Conservation (phyloP, 371 early-diverging fungal genomes). For the Mortierella sp. region DNA sequence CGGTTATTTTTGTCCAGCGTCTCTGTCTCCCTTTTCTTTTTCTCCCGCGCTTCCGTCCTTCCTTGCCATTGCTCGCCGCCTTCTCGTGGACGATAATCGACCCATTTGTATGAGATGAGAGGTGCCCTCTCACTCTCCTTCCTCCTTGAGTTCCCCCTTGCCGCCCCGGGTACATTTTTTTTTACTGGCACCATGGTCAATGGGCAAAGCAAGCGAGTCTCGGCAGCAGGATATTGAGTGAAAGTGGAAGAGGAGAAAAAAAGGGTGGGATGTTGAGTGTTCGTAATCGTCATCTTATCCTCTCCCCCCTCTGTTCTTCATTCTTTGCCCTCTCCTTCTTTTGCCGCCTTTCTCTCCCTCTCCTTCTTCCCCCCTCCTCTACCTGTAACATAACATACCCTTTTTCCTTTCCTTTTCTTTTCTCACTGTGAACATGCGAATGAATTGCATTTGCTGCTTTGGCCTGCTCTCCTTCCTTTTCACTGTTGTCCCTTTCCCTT, state of each 20-base stretch:
- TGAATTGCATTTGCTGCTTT: neutral
- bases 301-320: neutral
- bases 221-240: neutral
- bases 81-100: conserved; percentile 13
- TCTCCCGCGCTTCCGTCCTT: neutral
- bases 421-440: neutral
- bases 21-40: neutral
- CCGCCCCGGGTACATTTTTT: neutral
- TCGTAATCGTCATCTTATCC: conserved; percentile 3
- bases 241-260: neutral
- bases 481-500: neutral
- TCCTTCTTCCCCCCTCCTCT: neutral
- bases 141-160: neutral
- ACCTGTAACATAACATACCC: conserved; percentile 11
- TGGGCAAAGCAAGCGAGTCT: neutral
- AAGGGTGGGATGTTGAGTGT: neutral
- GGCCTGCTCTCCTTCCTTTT: neutral
- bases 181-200: neutral
- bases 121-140: neutral
- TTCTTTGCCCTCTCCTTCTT: neutral
- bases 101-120: neutral
- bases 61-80: neutral
- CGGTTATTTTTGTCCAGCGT: neutral
- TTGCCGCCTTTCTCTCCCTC: neutral
- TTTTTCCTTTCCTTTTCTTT: neutral